Conservation (phyloP, 345 rosid species). For the Lumnitzera littorea region DNA sequence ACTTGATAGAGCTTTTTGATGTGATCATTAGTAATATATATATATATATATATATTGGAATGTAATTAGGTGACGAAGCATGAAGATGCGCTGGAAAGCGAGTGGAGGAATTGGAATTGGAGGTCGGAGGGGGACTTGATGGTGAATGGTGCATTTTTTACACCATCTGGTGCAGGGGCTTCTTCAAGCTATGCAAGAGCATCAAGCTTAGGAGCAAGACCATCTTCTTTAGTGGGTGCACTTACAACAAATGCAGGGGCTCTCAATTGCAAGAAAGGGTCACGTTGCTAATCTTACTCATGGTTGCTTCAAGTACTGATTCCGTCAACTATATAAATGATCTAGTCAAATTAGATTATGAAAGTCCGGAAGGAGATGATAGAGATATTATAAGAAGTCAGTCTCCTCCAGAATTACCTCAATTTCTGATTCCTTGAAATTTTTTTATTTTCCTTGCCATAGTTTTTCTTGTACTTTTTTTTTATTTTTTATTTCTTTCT, state of each 20-base stretch:
- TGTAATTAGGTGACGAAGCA: constrained; percentile 49
- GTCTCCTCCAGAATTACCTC: no score
- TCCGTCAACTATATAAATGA: background rate
- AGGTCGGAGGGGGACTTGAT: constrained; percentile 61
- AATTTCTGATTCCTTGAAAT: no score
- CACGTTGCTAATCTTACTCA: constrained; percentile 40
- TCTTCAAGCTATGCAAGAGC: constrained; percentile 63
- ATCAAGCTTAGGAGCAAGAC: constrained; percentile 60
- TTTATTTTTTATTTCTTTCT: background rate
- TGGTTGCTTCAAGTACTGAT: no score
- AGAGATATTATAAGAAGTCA: no score
- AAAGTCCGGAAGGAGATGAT: background rate
- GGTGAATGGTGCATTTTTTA: constrained; percentile 68
- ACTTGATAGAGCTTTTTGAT: no score
- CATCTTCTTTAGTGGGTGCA: constrained; percentile 53
- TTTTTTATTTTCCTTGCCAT: no score
- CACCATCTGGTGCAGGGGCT: constrained; percentile 44
- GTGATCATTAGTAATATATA: no score
- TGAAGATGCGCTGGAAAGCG: constrained; percentile 52
- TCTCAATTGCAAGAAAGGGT: constrained; percentile 50
- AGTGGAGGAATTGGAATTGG: constrained; percentile 72
- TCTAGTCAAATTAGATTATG: background rate
- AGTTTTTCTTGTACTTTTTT: no score
- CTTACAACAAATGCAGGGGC: constrained; percentile 47
- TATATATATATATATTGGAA: background rate